Base-by-base conservation (phyloP, 2,329 filamentous ascomycete species). In the Alternaria postmessia region DNA sequence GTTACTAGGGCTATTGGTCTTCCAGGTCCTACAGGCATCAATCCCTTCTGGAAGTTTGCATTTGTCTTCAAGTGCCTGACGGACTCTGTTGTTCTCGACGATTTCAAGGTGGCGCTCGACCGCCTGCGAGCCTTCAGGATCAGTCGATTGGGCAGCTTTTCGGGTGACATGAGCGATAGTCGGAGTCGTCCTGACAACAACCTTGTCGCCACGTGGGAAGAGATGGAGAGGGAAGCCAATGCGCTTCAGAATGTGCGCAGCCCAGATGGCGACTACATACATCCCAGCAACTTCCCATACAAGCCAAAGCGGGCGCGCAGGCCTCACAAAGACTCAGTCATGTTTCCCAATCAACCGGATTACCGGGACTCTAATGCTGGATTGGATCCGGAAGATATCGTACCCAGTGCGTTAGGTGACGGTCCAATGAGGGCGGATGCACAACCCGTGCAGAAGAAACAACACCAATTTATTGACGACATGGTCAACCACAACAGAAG, bases 21-120 rank as follows among this genome's bases (percentile, higher is more conserved):
- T 5, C 48, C 65, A 4, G 69, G 71, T 5, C 77, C 80, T 0
- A 84, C 84, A 7, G 86, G 86, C n/a, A 85, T 89, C 67, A 88
- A 89, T 68, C 87, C 87, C 0, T 89, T 88, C 72, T 89, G 87
- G 87, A 88, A 86, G 81, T 71, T 88, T 11, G 83, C 85, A 0
- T 86, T 88, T 46, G 84, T 89, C 22, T 89, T 89, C 81, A 90
- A 90, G 75, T 90, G 88, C 62, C 81, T 90, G 47, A 89, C 87
- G 20, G 88, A 90, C 69, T 87, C 85, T 0, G 86, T 90, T 52
- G 84, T 90, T 52, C 83, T 90, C 11, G 88, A 90, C 68, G 88
- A 90, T 67, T 90, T 90, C 82, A 89, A 89, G 69, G 88, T 87
- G 3, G 82, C 82, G 0, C 72, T 84, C 24, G 82, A 84, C 59